A percentile compares a stretch with the other conserved stretches of the same genome.
Evolutionary conservation across 345 rosid genomes (phyloP).

Genomic region (Acer saccharum): DNA sequence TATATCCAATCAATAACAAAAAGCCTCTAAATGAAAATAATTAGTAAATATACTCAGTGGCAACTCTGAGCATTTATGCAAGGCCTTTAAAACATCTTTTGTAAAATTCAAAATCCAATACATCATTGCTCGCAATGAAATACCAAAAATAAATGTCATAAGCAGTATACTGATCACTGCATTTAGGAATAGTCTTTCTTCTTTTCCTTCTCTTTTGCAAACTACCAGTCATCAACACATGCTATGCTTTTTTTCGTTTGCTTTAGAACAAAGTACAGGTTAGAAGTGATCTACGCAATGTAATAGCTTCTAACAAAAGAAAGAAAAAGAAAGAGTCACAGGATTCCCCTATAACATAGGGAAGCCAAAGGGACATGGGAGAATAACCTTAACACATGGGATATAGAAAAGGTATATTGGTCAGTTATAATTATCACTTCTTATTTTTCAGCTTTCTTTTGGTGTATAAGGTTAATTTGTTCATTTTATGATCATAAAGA

Average conservation of each 20-base stretch:
- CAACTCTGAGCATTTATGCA: not conserved
- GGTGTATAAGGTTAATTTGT: not conserved
- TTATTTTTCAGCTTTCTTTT: not conserved
- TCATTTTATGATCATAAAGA: not conserved
- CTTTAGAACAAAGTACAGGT: not conserved
- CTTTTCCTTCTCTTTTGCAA: not conserved
- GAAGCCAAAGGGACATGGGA: not conserved
- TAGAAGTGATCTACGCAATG: not conserved
- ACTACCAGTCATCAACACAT: no score
- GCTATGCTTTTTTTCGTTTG: not conserved
- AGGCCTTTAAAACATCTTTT: not conserved
- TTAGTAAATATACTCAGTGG: not conserved
- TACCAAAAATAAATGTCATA: not conserved
- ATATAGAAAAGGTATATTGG: not conserved
- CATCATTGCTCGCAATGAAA: not conserved
- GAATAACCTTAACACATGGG: not conserved
- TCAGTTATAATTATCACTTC: not conserved
- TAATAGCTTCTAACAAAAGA: not conserved
- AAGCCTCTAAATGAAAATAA: not conserved
- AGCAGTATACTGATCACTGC: not conserved
- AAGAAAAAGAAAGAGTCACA: not conserved
- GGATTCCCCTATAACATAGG: not conserved
- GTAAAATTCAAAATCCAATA: not conserved
- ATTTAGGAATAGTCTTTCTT: not conserved
- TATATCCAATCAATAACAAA: not conserved